Conservation (phyloP, 345 rosid genomes). For the Syzygium grande region DNA sequence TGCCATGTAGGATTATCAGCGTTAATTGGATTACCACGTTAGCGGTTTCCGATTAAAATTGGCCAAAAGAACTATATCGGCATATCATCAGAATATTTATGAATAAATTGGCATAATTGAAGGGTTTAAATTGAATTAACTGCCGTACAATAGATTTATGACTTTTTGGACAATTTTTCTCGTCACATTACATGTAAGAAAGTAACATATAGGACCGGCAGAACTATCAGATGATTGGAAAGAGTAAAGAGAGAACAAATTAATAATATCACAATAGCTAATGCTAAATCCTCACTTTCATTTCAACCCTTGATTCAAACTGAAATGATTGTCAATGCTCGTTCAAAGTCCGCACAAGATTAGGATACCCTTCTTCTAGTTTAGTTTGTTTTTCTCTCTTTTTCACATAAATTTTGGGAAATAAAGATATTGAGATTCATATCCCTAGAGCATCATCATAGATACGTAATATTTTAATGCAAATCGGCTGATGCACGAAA, state of each 20-base stretch:
- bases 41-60: neutral
- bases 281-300: neutral
- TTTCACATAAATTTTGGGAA: neutral
- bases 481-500: neutral
- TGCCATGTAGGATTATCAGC: accelerated
- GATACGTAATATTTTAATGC: neutral
- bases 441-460: neutral
- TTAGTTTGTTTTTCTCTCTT: neutral
- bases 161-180: accelerated
- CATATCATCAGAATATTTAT: accelerated
- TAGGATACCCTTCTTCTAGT: neutral
- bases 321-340: neutral
- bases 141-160: accelerated
- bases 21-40: neutral
- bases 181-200: neutral
- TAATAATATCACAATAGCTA: neutral
- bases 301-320: neutral
- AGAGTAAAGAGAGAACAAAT: neutral
- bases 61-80: accelerated
- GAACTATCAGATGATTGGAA: neutral
- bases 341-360: neutral
- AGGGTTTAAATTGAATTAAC: accelerated
- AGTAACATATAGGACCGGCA: accelerated
- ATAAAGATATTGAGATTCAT: neutral
- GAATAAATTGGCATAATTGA: neutral